Percentiles rank a stretch among this genome's conserved stretches.
phyloP scores from a whole-genome alignment of 2,329 filamentous ascomycete species.

The Nemania sp. region DNA sequence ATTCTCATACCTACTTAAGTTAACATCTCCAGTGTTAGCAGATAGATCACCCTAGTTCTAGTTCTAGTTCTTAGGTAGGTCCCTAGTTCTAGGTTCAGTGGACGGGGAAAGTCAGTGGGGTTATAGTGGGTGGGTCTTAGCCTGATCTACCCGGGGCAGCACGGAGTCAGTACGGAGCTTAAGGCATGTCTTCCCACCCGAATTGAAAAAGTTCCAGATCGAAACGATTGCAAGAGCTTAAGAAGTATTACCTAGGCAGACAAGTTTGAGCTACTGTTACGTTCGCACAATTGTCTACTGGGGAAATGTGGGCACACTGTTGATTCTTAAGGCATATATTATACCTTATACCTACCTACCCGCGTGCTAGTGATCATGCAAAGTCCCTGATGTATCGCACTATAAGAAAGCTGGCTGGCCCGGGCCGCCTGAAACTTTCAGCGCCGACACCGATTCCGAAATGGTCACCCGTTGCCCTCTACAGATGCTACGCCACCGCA shows the following conservation, averaged over 20 bases:
- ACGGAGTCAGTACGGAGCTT: too few species aligned
- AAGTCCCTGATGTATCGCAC: slow-evolving; percentile 43
- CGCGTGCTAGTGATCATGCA: slow-evolving; percentile 43
- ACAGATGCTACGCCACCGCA: slow-evolving; percentile 41
- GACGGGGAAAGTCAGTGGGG: background rate
- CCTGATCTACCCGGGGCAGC: too few species aligned
- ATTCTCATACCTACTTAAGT: too few species aligned
- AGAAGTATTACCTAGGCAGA: too few species aligned
- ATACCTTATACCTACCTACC: too few species aligned
- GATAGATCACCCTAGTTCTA: too few species aligned
- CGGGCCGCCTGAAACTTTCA: slow-evolving; percentile 39
- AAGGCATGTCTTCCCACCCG: too few species aligned
- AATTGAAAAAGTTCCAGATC: background rate
- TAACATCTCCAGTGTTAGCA: too few species aligned
- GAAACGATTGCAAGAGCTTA: background rate
- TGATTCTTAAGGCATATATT: slow-evolving; percentile 7
- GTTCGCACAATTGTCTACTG: too few species aligned
- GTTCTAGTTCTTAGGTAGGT: too few species aligned
- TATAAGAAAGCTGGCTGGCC: slow-evolving; percentile 43
- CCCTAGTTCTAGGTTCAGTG: background rate
- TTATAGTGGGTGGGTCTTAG: background rate
- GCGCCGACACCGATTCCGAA: slow-evolving; percentile 20
- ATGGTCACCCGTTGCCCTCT: slow-evolving; percentile 17
- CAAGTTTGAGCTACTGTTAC: too few species aligned
- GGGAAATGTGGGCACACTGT: background rate